These are phyloP conservation scores for Wallacemonas rigidus DNA, from an alignment of 208 protist genomes.

Conservation along the genomic window DNA sequence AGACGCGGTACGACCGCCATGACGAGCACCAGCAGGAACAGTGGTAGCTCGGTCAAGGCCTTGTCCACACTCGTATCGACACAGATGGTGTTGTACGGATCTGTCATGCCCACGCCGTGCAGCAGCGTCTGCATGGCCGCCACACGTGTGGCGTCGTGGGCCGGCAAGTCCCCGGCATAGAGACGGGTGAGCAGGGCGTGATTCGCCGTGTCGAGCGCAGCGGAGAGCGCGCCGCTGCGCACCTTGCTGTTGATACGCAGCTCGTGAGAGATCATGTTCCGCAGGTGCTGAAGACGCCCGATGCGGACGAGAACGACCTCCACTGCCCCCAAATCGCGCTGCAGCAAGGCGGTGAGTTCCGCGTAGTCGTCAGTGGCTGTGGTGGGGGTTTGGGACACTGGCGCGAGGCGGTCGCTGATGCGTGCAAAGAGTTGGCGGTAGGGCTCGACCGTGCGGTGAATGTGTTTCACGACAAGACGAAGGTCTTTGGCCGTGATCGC, in stretches of 20 bases:
- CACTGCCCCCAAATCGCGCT: slow-evolving; percentile 23
- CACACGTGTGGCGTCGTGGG: slow-evolving; percentile 25
- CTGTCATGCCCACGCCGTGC: slow-evolving; percentile 81
- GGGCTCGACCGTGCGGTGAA: slow-evolving; percentile 27
- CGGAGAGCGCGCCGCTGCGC: slow-evolving; percentile 80
- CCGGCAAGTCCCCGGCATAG: slow-evolving; percentile 71
- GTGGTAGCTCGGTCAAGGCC: slow-evolving; percentile 65
- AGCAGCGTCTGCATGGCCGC: slow-evolving; percentile 71
- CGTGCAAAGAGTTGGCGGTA: slow-evolving; percentile 22
- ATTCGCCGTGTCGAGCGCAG: slow-evolving; percentile 85
- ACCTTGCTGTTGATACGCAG: slow-evolving; percentile 84
- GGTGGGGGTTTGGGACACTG: slow-evolving; percentile 22
- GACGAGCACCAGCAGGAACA: slow-evolving; percentile 82
- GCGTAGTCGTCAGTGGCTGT: slow-evolving; percentile 38
- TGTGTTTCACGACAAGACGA: slow-evolving; percentile 49
- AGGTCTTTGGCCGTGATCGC: slow-evolving; percentile 94
- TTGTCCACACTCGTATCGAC: slow-evolving; percentile 53
- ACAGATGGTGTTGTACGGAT: slow-evolving; percentile 88
- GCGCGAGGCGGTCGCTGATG: slow-evolving; percentile 22
- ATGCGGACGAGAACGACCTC: slow-evolving; percentile 50
- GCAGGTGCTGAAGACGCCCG: slow-evolving; percentile 83
- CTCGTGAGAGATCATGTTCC: slow-evolving; percentile 89
- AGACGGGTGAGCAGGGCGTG: slow-evolving; percentile 86
- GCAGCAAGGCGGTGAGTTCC: slow-evolving; percentile 29
- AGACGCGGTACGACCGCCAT: slow-evolving; percentile 58